Base-by-base conservation (phyloP, 441 rosid genomes). In the Euphorbia corollata region DNA sequence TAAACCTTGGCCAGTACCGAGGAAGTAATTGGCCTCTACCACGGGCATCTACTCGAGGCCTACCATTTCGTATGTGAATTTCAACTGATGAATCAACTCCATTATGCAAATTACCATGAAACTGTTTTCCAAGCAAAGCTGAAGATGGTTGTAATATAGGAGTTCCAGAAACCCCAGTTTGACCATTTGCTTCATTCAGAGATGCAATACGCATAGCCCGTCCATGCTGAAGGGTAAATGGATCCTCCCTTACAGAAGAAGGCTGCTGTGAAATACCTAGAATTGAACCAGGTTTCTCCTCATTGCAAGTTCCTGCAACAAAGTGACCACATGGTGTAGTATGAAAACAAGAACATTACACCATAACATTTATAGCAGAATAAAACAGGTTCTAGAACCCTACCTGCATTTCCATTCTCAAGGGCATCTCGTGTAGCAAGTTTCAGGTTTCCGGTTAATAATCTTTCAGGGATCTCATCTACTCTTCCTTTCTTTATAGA, bases 1-100 rank as follows among this genome's bases (percentile, higher is more conserved):
- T 84, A 81, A 86, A 83, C 82, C 88, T 86, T 23, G 99, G 97
- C 90, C 85, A 85, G 80, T 88, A 92, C 15, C 93, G 89, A 70
- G 96, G 89, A 84, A 88, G 85, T 65, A 85, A 73, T 68, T 82
- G 97, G 84, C 69, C 79, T 60, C 80, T 87, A 74, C 85, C 93
- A 55, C 85, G 87, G 50, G 77, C 72, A 81, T 92, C 96, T 57
- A 71, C 80, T 66, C 85, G 84, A 67, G 85, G 88, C 78, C 84
- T 80, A 67, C 83, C 86, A 79, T 80, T 84, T 66, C 77, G 84
- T 60, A 64, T 67, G 48, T 79, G 86, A 69, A 71, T 69, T 71
- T 86, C 89, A 39, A 70, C 70, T n/a, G 82, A 70, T 18, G 82
- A 79, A 73, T 84, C 89, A 75, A 73, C 78, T 74, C 81, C 96